Evolutionary conservation across 345 rosid species (phyloP).

Genomic region (Excoecaria agallocha): DNA sequence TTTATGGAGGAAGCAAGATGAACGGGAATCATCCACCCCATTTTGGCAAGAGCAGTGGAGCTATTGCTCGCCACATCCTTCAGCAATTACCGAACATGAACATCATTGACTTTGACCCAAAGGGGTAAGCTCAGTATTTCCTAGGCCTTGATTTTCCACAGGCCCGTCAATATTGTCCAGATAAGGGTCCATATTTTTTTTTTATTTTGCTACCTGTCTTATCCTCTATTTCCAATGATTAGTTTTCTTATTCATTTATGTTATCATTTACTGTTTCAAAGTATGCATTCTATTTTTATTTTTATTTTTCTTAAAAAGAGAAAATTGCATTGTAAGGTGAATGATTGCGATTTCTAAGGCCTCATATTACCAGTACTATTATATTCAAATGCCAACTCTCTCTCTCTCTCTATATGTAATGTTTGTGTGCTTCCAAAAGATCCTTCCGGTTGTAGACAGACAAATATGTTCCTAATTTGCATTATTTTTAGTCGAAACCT

Average conservation of each 20-base stretch:
- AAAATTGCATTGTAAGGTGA: constrained; percentile 9
- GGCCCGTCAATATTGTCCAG: background rate
- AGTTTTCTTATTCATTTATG: background rate
- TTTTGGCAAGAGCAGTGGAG: too few species aligned
- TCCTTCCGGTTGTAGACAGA: constrained; percentile 15
- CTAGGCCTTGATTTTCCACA: too few species aligned
- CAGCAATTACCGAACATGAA: too few species aligned
- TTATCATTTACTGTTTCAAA: too few species aligned
- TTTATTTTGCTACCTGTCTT: background rate
- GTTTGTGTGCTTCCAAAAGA: constrained; percentile 15
- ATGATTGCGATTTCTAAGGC: constrained; percentile 18
- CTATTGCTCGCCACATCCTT: too few species aligned
- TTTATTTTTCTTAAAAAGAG: constrained; percentile 8
- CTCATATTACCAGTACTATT: constrained; percentile 8
- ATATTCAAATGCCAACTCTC: background rate
- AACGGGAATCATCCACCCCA: too few species aligned
- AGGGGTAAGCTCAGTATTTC: constrained; percentile 37
- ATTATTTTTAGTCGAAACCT: background rate
- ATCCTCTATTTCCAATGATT: background rate
- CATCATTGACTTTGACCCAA: too few species aligned
- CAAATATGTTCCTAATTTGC: background rate
- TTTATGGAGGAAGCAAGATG: too few species aligned
- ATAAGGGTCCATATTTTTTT: background rate
- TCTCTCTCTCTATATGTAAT: too few species aligned
- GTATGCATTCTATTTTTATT: constrained; percentile 23